Percentiles rank a stretch among this genome's conserved stretches.
Conservation (phyloP, 2,329 filamentous ascomycete genomes). For the Tolypocladium inflatum region DNA sequence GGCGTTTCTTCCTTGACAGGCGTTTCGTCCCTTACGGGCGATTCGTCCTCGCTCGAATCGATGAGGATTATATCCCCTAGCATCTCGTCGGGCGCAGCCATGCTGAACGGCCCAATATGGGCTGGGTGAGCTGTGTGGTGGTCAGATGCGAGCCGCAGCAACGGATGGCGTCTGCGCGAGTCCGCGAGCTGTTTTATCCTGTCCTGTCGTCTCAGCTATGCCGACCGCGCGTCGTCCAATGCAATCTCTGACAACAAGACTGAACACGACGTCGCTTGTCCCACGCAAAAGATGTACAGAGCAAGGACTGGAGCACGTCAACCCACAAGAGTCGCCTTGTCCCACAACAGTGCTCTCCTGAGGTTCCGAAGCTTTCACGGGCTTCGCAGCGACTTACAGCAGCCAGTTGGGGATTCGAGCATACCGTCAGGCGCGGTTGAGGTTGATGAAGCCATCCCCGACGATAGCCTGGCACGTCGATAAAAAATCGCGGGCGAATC, state of each 20-base stretch:
- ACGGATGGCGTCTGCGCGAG: neutral
- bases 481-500: conserved; percentile 1
- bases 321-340: neutral
- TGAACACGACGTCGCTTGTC: neutral
- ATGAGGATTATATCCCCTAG: conserved; percentile 12
- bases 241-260: neutral
- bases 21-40: neutral
- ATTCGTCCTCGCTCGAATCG: conserved; percentile 2
- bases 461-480: neutral
- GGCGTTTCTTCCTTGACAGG: neutral
- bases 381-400: neutral
- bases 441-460: neutral
- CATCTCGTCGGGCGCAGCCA: conserved; percentile 7
- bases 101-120: neutral
- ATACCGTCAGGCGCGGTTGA: neutral
- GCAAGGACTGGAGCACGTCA: neutral
- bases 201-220: neutral
- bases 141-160: neutral
- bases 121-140: neutral
- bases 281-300: too few relatives aligned
- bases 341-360: neutral
- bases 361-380: too few relatives aligned
- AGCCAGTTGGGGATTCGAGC: neutral
- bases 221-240: neutral
- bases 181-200: neutral